Conservation (phyloP, 305 asterid species). For the Ilex paraguariensis region DNA sequence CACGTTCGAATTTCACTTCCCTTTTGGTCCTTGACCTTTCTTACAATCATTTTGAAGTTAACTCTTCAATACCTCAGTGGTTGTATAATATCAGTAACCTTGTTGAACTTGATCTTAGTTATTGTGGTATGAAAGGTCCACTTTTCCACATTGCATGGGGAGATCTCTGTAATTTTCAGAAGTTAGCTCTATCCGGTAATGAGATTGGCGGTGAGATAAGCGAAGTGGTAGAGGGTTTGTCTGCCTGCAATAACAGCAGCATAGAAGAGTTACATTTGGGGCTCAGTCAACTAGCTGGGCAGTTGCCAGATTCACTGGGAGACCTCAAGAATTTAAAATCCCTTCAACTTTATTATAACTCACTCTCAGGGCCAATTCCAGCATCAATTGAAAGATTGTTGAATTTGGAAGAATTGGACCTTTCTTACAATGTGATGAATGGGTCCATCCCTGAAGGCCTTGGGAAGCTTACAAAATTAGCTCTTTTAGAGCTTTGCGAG, state of each 20-base stretch:
- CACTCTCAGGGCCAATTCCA: conserved; percentile 16
- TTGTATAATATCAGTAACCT: not conserved
- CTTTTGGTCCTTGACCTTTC: not conserved
- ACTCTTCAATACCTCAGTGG: not conserved
- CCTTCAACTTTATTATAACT: conserved; percentile 4
- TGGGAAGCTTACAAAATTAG: conserved; percentile 11
- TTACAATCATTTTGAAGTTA: not conserved
- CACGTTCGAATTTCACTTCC: not conserved
- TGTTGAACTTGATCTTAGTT: not conserved
- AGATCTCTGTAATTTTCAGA: not conserved
- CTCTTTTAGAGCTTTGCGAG: not conserved
- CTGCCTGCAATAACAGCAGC: not conserved
- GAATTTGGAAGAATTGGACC: conserved; percentile 8
- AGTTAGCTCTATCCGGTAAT: not conserved
- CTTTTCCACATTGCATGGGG: not conserved
- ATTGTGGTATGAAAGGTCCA: not conserved
- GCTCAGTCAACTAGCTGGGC: not conserved
- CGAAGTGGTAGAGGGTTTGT: not conserved
- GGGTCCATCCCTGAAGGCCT: conserved; percentile 2
- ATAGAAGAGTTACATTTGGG: not conserved
- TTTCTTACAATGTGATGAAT: not conserved
- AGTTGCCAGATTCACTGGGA: not conserved
- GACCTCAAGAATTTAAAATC: conserved; percentile 7
- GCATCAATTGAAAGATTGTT: conserved; percentile 11
- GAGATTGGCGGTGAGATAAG: not conserved